phyloP scores from a whole-genome alignment of 441 rosid genomes.

The Croton setiger region DNA sequence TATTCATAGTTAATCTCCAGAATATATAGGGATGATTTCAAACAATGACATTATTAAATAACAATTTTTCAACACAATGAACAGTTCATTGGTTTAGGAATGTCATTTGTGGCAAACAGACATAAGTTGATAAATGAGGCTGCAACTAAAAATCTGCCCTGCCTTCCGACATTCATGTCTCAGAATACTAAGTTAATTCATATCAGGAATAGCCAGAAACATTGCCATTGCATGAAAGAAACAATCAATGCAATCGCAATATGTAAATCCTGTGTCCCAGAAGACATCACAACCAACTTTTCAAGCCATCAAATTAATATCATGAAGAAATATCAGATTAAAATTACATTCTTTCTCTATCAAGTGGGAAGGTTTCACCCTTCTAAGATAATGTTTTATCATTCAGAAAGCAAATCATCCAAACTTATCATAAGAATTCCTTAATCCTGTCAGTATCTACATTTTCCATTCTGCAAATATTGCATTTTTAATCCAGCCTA shows the following conservation, averaged over 20 bases:
- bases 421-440: background rate
- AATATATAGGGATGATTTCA: background rate
- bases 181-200: background rate
- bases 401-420: background rate
- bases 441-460: background rate
- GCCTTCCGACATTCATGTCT: too few relatives aligned
- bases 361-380: background rate
- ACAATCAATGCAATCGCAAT: background rate
- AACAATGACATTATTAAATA: background rate
- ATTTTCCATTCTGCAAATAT: background rate
- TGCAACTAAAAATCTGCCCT: too few relatives aligned
- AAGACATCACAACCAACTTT: background rate
- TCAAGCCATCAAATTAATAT: background rate
- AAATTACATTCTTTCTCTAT: background rate
- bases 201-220: background rate
- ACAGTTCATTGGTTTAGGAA: background rate
- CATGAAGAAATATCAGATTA: too few relatives aligned
- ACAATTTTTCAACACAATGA: background rate
- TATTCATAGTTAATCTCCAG: background rate
- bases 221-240: background rate
- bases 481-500: background rate
- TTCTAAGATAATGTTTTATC: background rate
- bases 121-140: background rate
- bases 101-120: background rate
- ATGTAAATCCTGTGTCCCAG: constrained; percentile 6